phyloP scores from a whole-genome alignment of 176 grass and related monocot species.

The Ananas comosus region DNA sequence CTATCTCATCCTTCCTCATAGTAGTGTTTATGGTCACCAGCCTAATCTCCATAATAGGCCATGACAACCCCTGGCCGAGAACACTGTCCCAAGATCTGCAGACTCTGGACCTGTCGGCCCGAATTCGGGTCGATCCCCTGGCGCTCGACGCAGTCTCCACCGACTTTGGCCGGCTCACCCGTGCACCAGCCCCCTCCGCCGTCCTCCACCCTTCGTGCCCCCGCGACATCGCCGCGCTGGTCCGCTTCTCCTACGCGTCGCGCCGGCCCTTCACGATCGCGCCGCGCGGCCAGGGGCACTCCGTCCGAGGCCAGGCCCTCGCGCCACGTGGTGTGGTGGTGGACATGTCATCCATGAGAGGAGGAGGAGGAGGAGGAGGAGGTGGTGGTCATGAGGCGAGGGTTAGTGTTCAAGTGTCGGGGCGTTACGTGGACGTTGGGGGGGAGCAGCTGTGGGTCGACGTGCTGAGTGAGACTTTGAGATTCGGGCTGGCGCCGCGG shows the following conservation, averaged over 20 bases:
- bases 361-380: neutral
- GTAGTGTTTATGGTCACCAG: neutral
- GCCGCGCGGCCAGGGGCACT: constrained; percentile 41
- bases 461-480: constrained; percentile 41
- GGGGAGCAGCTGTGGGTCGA: constrained; percentile 74
- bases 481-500: constrained; percentile 29
- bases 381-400: neutral
- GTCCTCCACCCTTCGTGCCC: neutral
- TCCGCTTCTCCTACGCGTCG: constrained; percentile 6
- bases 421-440: constrained; percentile 41
- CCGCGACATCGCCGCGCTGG: neutral
- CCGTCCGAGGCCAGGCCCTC: constrained; percentile 30
- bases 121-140: neutral
- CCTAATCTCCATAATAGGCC: constrained; percentile 1
- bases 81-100: neutral
- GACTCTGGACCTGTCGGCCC: neutral
- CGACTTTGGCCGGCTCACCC: neutral
- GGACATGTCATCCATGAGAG: neutral
- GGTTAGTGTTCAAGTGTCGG: constrained; percentile 12
- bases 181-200: neutral
- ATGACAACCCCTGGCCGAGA: neutral
- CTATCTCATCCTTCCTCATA: neutral
- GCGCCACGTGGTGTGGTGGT: constrained; percentile 21
- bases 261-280: constrained; percentile 25
- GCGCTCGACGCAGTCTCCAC: neutral